These are phyloP conservation scores for Decorospora gaudefroyi DNA, from an alignment of 2,329 filamentous ascomycete species.

Conservation along the genomic window DNA sequence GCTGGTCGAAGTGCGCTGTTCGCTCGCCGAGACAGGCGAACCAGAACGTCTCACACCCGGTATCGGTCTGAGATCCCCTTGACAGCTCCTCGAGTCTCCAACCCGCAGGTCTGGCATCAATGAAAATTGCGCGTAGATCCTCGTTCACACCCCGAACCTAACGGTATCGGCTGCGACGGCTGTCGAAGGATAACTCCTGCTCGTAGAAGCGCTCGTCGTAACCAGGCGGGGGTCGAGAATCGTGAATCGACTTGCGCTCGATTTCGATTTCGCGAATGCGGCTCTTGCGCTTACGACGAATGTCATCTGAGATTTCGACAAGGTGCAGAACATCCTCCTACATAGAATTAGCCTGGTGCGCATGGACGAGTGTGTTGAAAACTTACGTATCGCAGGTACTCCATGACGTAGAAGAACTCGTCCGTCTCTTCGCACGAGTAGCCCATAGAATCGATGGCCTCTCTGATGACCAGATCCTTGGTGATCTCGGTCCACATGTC, in stretches of 20 bases:
- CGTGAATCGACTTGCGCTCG: constrained; percentile 61
- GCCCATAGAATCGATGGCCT: constrained; percentile 81
- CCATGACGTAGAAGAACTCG: constrained; percentile 88
- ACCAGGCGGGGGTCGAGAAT: constrained; percentile 50
- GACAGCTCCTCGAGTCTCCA: constrained; percentile 13
- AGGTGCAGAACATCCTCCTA: constrained; percentile 87
- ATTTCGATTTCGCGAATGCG: constrained; percentile 65
- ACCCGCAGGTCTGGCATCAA: constrained; percentile 8
- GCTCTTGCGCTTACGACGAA: constrained; percentile 67
- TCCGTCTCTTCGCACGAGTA: constrained; percentile 93
- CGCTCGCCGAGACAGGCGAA: constrained; percentile 22
- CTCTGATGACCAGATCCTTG: constrained; percentile 83
- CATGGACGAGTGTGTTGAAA: not conserved
- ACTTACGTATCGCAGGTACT: constrained; percentile 86
- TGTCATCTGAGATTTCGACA: constrained; percentile 79
- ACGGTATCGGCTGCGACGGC: constrained; percentile 45
- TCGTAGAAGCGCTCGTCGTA: constrained; percentile 70
- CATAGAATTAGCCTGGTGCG: constrained; percentile 15
- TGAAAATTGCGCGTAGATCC: constrained; percentile 8
- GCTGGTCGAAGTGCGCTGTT: constrained; percentile 14
- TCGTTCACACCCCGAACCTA: constrained; percentile 22
- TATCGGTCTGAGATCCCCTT: constrained; percentile 9
- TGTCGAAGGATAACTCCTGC: constrained; percentile 69
- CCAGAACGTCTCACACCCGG: constrained; percentile 16
- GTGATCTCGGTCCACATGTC: constrained; percentile 96